These are phyloP conservation scores for Penicillium coprophilum DNA, from an alignment of 495 filamentous ascomycete species.

Conservation along the genomic window DNA sequence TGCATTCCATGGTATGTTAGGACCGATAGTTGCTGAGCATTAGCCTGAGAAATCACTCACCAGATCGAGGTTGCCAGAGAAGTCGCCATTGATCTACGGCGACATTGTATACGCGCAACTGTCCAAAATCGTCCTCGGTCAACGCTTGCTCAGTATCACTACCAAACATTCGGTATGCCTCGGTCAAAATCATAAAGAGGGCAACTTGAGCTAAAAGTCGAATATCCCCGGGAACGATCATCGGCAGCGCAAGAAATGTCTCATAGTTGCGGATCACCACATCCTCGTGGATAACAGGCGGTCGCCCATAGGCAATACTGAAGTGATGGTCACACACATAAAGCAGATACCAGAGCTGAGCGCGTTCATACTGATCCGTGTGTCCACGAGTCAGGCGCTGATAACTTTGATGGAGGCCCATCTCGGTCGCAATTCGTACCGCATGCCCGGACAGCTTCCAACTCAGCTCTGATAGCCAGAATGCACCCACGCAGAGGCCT, in stretches of 20 bases:
- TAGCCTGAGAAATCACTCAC: conserved; percentile 32
- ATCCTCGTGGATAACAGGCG: conserved; percentile 56
- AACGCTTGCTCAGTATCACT: conserved; percentile 54
- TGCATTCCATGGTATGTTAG: conserved; percentile 5
- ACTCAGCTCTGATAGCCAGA: conserved; percentile 54
- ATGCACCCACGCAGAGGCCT: conserved; percentile 52
- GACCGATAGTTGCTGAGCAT: neutral
- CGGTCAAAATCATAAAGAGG: conserved; percentile 56
- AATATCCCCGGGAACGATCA: conserved; percentile 51
- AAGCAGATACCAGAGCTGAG: conserved; percentile 52
- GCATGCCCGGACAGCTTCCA: conserved; percentile 57
- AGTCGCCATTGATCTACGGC: conserved; percentile 58
- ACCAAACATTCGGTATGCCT: conserved; percentile 57
- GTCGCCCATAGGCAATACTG: conserved; percentile 54
- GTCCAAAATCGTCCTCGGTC: conserved; percentile 53
- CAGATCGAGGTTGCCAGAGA: conserved; percentile 54
- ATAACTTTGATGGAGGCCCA: conserved; percentile 52
- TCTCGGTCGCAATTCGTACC: conserved; percentile 54
- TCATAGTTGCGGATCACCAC: conserved; percentile 53
- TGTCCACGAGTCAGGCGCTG: conserved; percentile 47
- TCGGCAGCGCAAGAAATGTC: conserved; percentile 47
- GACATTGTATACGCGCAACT: conserved; percentile 52
- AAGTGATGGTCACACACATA: conserved; percentile 60
- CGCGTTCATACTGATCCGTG: conserved; percentile 50
- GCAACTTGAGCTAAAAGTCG: conserved; percentile 57